Evolutionary conservation across 2,329 filamentous ascomycete species (phyloP).

Genomic region (Hypoxylon sp.): DNA sequence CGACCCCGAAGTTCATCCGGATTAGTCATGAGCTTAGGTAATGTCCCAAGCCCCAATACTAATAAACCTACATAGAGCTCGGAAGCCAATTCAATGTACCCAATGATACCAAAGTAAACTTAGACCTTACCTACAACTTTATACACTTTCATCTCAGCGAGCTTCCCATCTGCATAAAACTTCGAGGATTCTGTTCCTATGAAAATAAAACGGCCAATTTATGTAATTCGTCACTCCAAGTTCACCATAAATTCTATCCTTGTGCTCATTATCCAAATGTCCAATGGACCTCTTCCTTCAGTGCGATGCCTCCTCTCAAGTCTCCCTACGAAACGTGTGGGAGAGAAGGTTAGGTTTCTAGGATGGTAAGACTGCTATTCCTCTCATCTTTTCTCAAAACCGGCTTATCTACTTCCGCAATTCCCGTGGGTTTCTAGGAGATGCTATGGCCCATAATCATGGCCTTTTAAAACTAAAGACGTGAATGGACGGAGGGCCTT

Average conservation of each 20-base stretch:
- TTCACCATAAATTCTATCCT: neutral
- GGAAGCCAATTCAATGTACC: constrained; percentile 1
- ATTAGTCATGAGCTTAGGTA: constrained; percentile 20
- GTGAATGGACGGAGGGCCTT: constrained; percentile 5
- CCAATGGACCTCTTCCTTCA: constrained; percentile 74
- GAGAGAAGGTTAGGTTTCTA: constrained; percentile 90
- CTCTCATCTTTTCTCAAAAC: constrained; percentile 19
- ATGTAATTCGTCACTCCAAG: constrained; percentile 1
- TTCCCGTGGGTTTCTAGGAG: constrained; percentile 13
- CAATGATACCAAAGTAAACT: constrained; percentile 9
- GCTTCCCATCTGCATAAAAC: neutral
- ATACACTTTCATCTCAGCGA: constrained; percentile 1
- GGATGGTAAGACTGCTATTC: constrained; percentile 78
- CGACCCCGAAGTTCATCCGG: constrained; percentile 33
- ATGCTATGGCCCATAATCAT: constrained; percentile 30
- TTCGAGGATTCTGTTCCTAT: neutral
- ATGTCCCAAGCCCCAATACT: neutral
- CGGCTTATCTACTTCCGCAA: constrained; percentile 11
- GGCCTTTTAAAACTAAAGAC: constrained; percentile 3
- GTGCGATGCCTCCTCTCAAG: constrained; percentile 75
- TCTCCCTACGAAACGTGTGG: constrained; percentile 65
- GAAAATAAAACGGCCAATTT: neutral
- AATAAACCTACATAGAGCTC: constrained; percentile 3
- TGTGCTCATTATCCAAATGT: constrained; percentile 61
- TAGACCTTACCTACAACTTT: neutral